Percentiles rank a stretch among this genome's conserved stretches.
phyloP scores from a whole-genome alignment of 768 basidiomycete genomes.

The Lactarius evosmus region DNA sequence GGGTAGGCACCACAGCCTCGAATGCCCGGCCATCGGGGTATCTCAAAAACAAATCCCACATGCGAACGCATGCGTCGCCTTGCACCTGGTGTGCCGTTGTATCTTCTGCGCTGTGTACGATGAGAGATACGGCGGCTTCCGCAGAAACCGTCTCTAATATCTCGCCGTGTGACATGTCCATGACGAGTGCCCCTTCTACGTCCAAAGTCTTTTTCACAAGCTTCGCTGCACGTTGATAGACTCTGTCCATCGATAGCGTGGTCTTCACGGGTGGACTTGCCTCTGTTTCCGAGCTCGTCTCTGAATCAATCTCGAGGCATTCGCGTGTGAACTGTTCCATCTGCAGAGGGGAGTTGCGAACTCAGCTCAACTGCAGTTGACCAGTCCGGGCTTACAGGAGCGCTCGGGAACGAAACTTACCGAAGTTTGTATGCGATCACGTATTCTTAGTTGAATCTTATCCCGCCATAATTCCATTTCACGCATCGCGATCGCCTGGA shows the following conservation, averaged over 20 bases:
- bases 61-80: slow-evolving; percentile 66
- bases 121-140: slow-evolving; percentile 64
- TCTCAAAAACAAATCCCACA: slow-evolving; percentile 74
- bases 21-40: slow-evolving; percentile 85
- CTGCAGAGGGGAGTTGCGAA: slow-evolving; percentile 35
- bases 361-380: neutral
- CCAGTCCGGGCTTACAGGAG: neutral
- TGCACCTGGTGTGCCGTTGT: slow-evolving; percentile 56
- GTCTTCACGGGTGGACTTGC: slow-evolving; percentile 30
- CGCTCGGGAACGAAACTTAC: slow-evolving; percentile 39
- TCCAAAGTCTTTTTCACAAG: slow-evolving; percentile 88
- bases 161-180: slow-evolving; percentile 91
- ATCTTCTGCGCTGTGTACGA: slow-evolving; percentile 65
- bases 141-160: slow-evolving; percentile 65
- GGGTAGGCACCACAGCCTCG: slow-evolving; percentile 81
- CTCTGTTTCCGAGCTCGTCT: slow-evolving; percentile 43
- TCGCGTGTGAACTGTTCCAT: slow-evolving; percentile 97
- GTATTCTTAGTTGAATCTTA: slow-evolving; percentile 90
- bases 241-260: slow-evolving; percentile 68
- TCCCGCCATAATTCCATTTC: slow-evolving; percentile 96
- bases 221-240: slow-evolving; percentile 87
- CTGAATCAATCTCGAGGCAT: slow-evolving; percentile 84
- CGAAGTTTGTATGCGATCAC: slow-evolving; percentile 89
- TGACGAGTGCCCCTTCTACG: slow-evolving; percentile 86
- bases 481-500: slow-evolving; percentile 81